Conservation (phyloP, 495 filamentous ascomycete species). For the Venustampulla echinocandica region DNA sequence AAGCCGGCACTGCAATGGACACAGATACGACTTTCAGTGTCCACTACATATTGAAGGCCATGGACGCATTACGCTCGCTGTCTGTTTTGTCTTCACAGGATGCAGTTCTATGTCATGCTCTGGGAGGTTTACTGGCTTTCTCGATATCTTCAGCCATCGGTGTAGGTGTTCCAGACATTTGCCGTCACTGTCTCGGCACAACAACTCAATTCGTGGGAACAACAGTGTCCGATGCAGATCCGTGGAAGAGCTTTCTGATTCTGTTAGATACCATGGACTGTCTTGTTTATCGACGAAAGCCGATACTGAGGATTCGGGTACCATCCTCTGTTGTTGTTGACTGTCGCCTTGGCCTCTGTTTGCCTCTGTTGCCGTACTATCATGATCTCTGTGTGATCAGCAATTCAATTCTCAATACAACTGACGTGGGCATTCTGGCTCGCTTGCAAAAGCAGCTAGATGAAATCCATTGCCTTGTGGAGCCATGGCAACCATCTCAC, state of each 20-base stretch:
- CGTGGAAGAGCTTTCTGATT: slow-evolving; percentile 13
- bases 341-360: slow-evolving; percentile 19
- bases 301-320: slow-evolving; percentile 19
- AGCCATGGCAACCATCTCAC: slow-evolving; percentile 15
- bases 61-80: slow-evolving; percentile 15
- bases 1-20: slow-evolving; percentile 7
- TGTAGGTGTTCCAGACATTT: slow-evolving; percentile 17
- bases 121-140: slow-evolving; percentile 17
- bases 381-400: slow-evolving; percentile 22
- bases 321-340: slow-evolving; percentile 9
- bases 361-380: slow-evolving; percentile 19
- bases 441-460: slow-evolving; percentile 2
- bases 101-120: slow-evolving; percentile 16
- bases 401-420: slow-evolving; percentile 4
- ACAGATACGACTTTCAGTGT: slow-evolving; percentile 6
- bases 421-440: background rate
- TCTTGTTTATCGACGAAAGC: slow-evolving; percentile 10
- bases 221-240: slow-evolving; percentile 9
- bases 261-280: slow-evolving; percentile 20
- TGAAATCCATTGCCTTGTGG: slow-evolving; percentile 12
- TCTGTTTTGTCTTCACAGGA: slow-evolving; percentile 13
- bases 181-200: slow-evolving; percentile 14
- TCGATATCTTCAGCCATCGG: slow-evolving; percentile 13
- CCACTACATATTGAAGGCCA: slow-evolving; percentile 17
- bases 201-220: slow-evolving; percentile 17